These are phyloP conservation scores for Phaseolus coccineus DNA, from an alignment of 331 rosid genomes.

Conservation along the genomic window DNA sequence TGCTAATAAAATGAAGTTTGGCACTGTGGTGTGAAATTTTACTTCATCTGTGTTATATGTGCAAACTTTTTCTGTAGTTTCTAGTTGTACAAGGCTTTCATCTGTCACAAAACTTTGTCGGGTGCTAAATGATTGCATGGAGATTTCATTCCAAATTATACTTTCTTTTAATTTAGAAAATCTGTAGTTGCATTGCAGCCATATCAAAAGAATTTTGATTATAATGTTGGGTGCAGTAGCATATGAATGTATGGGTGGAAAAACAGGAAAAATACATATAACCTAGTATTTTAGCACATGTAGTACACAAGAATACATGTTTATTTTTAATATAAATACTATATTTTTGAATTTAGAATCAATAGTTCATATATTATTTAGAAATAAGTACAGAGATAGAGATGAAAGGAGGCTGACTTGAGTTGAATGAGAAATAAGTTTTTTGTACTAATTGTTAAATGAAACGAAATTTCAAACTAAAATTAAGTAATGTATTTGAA, in stretches of 20 bases:
- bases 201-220: conserved; percentile 2
- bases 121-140: too few species aligned
- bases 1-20: conserved; percentile 25
- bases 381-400: too few species aligned
- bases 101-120: conserved; percentile 17
- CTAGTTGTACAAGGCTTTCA: conserved; percentile 13
- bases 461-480: too few species aligned
- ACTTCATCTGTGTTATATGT: conserved; percentile 7
- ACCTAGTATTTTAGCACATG: too few species aligned
- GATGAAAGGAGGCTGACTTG: neutral
- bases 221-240: neutral
- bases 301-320: too few species aligned
- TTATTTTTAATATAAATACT: too few species aligned
- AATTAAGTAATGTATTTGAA: too few species aligned
- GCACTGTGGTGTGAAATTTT: conserved; percentile 13
- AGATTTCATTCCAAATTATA: too few species aligned
- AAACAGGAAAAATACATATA: neutral
- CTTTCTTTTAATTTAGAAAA: neutral
- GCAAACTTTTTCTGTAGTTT: neutral
- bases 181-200: neutral
- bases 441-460: too few species aligned
- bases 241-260: neutral
- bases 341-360: too few species aligned
- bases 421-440: neutral
- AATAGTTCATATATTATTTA: too few species aligned